Base-by-base conservation (phyloP, 768 basidiomycete genomes). In the Mycena kentingensis region DNA sequence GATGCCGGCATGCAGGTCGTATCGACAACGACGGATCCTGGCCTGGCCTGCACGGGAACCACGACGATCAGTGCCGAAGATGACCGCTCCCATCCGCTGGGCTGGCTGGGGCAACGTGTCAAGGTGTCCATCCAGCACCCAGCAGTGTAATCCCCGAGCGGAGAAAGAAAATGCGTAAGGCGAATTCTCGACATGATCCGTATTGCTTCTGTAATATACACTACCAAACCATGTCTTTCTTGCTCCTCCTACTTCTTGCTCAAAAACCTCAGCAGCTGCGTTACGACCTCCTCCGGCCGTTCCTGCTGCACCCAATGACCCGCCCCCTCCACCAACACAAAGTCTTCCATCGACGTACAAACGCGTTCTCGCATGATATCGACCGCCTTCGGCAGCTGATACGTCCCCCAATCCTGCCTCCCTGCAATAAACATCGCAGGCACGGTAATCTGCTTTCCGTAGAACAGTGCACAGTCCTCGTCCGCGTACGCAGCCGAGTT, bases 341-440 rank as follows among this genome's bases (percentile, higher is more conserved):
- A 52, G 26, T 60, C 58, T n/a, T 50, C 48, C 58, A 60, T 60
- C 21, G 49, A 49, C 24, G 32, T 41, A 16, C 58, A 60, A 2
- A 54, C 54, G 6, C 22, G 2, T 6, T 25, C n/a, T 19, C 32
- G 18, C 58, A 60, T 60, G 12, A 38, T 35, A 1, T 52, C 54
- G 15, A 16, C 52, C 2, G 72, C 77, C 0, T 79, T 79, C 3
- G 81, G 83, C 0, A 51, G 49, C 64, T 84, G 83, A 57, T 76
- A 81, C n/a, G 75, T 71, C 0, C 83, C 82, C 84, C 84, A 85
- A 63, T 85, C 85, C 52, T 73, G 68, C 45, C 63, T 68, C 1
- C 84, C 84, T 1, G 78, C 67, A 11, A 87, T 57, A 62, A 81
- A 87, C 73, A 81, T 80, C 1, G 79, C 79, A 16, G 83, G 81